A percentile compares a stretch with the other conserved stretches of the same genome.
Conservation (phyloP, 192 early-diverging fungal genomes). For the Podila minutissima region DNA sequence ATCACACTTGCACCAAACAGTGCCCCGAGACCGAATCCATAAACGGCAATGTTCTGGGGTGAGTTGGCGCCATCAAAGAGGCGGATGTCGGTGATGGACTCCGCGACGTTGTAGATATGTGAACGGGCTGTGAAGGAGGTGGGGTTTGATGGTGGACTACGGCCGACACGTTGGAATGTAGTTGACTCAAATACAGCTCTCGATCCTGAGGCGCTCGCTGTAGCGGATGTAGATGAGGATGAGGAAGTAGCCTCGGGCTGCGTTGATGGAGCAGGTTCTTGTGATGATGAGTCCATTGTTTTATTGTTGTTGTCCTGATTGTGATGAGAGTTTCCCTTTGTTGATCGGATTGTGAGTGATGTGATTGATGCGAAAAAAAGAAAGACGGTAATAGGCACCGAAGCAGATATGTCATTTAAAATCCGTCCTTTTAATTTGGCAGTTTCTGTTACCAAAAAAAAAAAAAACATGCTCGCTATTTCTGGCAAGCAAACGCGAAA, state of each 20-base stretch:
- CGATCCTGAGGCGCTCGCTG: not conserved
- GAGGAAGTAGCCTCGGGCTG: conserved; percentile 24
- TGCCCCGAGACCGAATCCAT: conserved; percentile 76
- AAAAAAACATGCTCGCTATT: too few species aligned
- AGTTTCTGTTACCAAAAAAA: too few species aligned
- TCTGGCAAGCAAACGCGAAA: too few species aligned
- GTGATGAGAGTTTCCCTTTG: too few species aligned
- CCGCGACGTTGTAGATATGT: conserved; percentile 3
- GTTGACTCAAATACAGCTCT: not conserved
- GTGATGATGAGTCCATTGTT: too few species aligned
- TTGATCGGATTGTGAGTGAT: too few species aligned
- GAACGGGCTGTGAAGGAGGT: not conserved
- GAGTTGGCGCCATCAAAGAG: conserved; percentile 74
- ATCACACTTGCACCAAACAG: conserved; percentile 65
- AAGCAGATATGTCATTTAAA: too few species aligned
- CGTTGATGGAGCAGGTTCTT: conserved; percentile 2
- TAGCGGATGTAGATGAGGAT: conserved; percentile 6
- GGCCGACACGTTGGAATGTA: not conserved
- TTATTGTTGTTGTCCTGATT: too few species aligned
- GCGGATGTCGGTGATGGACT: conserved; percentile 56
- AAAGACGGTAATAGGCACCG: too few species aligned
- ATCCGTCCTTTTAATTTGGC: too few species aligned
- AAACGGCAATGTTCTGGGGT: conserved; percentile 84
- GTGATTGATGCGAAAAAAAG: too few species aligned
- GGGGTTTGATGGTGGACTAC: not conserved